Conservation (phyloP, 2,329 filamentous ascomycete species). For the Bipolaris sorokiniana region DNA sequence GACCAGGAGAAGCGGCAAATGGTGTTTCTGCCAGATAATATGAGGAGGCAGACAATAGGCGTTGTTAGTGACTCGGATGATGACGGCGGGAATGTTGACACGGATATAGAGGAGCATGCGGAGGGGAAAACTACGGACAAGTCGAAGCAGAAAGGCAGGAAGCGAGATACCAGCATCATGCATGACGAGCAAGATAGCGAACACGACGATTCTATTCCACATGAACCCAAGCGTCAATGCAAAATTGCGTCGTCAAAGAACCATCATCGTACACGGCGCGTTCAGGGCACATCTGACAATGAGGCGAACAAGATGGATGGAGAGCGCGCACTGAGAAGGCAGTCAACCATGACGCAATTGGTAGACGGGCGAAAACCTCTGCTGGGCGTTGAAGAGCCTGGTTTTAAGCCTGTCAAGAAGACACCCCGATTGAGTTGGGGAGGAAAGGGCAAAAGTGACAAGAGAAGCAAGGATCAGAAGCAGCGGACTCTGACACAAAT, state of each 20-base stretch:
- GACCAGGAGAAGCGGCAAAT: slow-evolving; percentile 34
- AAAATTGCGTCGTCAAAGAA: slow-evolving; percentile 10
- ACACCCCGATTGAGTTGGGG: slow-evolving; percentile 30
- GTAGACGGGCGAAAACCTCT: slow-evolving; percentile 32
- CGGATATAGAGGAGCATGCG: slow-evolving; percentile 9
- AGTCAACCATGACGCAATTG: slow-evolving; percentile 48
- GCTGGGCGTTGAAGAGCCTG: slow-evolving; percentile 27
- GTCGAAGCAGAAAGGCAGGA: slow-evolving; percentile 20
- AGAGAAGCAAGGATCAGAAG: slow-evolving; percentile 23
- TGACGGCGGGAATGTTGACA: slow-evolving; percentile 13
- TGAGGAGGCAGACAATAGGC: slow-evolving; percentile 22
- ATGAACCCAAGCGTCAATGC: slow-evolving; percentile 30
- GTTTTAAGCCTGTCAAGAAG: slow-evolving; percentile 33
- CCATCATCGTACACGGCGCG: slow-evolving; percentile 6
- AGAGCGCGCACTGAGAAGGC: slow-evolving; percentile 28
- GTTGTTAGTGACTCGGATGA: slow-evolving; percentile 25
- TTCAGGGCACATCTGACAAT: slow-evolving; percentile 8
- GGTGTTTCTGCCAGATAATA: slow-evolving; percentile 38
- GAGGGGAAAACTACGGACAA: slow-evolving; percentile 4
- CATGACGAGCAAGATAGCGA: slow-evolving; percentile 10
- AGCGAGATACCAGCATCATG: slow-evolving; percentile 20
- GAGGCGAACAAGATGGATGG: slow-evolving; percentile 9
- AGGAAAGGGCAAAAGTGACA: slow-evolving; percentile 15
- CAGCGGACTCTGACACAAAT: slow-evolving; percentile 47
- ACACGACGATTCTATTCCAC: slow-evolving; percentile 10